A percentile compares a stretch with the other conserved stretches of the same genome.
These are phyloP conservation scores for Buxus sempervirens DNA, from an alignment of 164 flowering plant genomes.

Conservation along the genomic window DNA sequence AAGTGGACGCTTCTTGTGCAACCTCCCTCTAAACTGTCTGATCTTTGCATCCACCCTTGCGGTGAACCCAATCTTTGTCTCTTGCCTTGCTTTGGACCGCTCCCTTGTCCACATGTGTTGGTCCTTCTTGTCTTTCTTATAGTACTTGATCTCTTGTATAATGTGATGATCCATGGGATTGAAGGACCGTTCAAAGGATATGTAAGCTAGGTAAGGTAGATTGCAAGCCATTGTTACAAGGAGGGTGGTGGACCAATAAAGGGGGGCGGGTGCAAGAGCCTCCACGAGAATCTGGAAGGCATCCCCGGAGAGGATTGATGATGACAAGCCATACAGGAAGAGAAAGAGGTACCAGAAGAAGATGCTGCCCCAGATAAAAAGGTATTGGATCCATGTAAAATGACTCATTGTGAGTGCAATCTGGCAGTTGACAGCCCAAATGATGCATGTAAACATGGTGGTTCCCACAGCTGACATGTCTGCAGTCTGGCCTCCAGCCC, in stretches of 20 bases:
- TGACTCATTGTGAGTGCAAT: constrained; percentile 93
- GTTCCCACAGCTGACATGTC: constrained; percentile 85
- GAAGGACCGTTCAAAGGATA: constrained; percentile 53
- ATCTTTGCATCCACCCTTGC: constrained; percentile 79
- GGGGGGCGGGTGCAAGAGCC: constrained; percentile 81
- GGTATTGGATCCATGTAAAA: constrained; percentile 96
- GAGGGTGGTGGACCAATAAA: constrained; percentile 69
- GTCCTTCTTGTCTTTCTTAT: constrained; percentile 61
- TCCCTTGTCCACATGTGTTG: constrained; percentile 63
- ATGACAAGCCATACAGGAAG: constrained; percentile 54
- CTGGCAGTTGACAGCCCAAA: constrained; percentile 89
- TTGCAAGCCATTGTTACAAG: constrained; percentile 53
- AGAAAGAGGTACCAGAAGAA: constrained; percentile 80
- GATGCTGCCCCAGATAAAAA: constrained; percentile 88
- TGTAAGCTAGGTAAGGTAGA: constrained; percentile 60
- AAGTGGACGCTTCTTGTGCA: constrained; percentile 41
- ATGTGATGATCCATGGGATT: constrained; percentile 76
- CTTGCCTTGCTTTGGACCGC: constrained; percentile 58
- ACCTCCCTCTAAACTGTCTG: constrained; percentile 47
- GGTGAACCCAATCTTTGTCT: constrained; percentile 73
- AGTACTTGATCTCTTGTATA: constrained; percentile 78
- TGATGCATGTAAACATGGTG: constrained; percentile 87
- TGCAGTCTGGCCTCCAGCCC: constrained; percentile 67
- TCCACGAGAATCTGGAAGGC: constrained; percentile 63
- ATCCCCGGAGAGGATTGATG: constrained; percentile 40